Evolutionary conservation across 164 flowering plant species (phyloP).

Genomic region (Saururus chinensis): DNA sequence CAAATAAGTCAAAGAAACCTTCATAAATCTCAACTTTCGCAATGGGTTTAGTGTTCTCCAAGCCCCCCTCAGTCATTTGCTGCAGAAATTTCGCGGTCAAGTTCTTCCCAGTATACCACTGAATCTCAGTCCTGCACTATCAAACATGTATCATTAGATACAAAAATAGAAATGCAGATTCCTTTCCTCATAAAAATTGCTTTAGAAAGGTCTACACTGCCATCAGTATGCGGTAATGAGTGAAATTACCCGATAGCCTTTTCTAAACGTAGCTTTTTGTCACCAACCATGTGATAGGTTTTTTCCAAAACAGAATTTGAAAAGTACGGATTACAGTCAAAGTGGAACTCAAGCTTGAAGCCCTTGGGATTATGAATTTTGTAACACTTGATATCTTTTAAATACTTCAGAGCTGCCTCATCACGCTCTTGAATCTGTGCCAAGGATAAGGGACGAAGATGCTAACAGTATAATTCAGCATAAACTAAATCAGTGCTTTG

Average conservation of each 20-base stretch:
- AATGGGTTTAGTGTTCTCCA: conserved; percentile 32
- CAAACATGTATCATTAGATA: background rate
- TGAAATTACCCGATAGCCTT: conserved; percentile 72
- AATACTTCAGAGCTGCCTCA: conserved; percentile 82
- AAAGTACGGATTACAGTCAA: conserved; percentile 33
- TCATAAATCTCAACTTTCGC: conserved; percentile 34
- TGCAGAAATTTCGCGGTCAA: conserved; percentile 56
- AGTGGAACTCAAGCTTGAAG: conserved; percentile 42
- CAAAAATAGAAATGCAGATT: background rate
- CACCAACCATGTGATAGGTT: conserved; percentile 43
- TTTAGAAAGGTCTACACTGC: no score
- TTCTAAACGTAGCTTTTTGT: conserved; percentile 75
- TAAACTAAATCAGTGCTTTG: background rate
- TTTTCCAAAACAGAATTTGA: conserved; percentile 32
- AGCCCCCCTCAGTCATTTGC: conserved; percentile 83
- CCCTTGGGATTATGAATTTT: conserved; percentile 35
- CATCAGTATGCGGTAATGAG: background rate
- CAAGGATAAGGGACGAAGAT: background rate
- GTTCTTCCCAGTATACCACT: conserved; percentile 53
- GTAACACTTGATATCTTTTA: conserved; percentile 37
- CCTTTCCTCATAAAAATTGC: background rate
- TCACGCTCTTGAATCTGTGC: conserved; percentile 74
- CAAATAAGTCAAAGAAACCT: conserved; percentile 68
- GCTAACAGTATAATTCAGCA: background rate
- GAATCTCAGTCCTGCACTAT: conserved; percentile 67